A percentile compares a stretch with the other conserved stretches of the same genome.
phyloP scores from a whole-genome alignment of 1,284 basidiomycete genomes.

The Moesziomyces globuligerus region DNA sequence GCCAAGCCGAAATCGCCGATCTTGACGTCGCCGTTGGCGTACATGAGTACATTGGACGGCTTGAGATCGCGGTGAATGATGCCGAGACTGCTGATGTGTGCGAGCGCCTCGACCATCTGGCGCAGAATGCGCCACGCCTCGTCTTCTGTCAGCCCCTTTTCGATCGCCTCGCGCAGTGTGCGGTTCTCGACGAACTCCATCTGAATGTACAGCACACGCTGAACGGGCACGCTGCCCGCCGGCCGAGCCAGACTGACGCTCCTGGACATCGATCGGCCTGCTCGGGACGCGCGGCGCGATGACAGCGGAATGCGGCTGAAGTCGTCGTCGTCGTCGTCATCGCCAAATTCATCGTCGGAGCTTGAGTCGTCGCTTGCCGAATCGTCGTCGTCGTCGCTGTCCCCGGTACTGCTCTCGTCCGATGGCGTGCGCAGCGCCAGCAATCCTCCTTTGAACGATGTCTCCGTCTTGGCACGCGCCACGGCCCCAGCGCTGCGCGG shows the following conservation, averaged over 20 bases:
- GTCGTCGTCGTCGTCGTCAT: conserved; percentile 34
- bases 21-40: conserved; percentile 81
- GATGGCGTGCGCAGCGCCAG: conserved; percentile 38
- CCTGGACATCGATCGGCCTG: conserved; percentile 32
- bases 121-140: conserved; percentile 90
- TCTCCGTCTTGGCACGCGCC: conserved; percentile 12
- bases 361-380: conserved; percentile 19
- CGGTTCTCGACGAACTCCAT: conserved; percentile 73
- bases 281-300: conserved; percentile 33
- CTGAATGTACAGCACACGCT: conserved; percentile 84
- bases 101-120: conserved; percentile 85
- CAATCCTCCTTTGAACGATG: conserved; percentile 16
- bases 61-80: conserved; percentile 85
- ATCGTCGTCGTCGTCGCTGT: conserved; percentile 18
- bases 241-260: conserved; percentile 22
- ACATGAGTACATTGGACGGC: conserved; percentile 65
- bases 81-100: conserved; percentile 84
- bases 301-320: conserved; percentile 45
- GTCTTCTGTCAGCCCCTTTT: conserved; percentile 67
- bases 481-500: conserved; percentile 10
- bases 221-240: conserved; percentile 63
- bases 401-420: conserved; percentile 25
- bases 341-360: conserved; percentile 33
- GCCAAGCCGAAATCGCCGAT: conserved; percentile 93
- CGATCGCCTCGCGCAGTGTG: conserved; percentile 65